Conservation (phyloP, 2,329 filamentous ascomycete genomes). For the Cordyceps fumosorosea region DNA sequence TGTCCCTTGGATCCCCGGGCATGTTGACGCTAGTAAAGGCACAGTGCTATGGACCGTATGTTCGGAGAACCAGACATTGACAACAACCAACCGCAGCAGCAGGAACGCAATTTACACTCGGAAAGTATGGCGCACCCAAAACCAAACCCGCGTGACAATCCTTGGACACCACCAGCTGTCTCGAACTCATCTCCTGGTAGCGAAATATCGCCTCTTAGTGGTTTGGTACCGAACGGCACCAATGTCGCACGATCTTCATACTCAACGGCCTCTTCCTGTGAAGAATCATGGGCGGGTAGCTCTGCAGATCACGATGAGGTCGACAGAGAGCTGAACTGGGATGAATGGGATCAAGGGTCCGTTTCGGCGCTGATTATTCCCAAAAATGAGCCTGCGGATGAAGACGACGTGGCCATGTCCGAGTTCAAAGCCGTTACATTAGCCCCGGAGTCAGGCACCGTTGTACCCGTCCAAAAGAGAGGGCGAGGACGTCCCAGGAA, state of each 20-base stretch:
- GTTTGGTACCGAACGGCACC: constrained; percentile 28
- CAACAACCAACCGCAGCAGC: not conserved
- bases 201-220: constrained; percentile 49
- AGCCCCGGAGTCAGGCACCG: constrained; percentile 18
- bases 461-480: constrained; percentile 40
- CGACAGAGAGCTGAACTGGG: not conserved
- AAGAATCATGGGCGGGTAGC: constrained; percentile 30
- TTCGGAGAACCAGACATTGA: not conserved
- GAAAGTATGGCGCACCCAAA: not conserved
- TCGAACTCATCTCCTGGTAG: constrained; percentile 30
- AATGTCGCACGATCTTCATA: constrained; percentile 13
- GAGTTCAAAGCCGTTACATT: constrained; percentile 40
- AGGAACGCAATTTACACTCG: not conserved
- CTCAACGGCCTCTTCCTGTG: constrained; percentile 41
- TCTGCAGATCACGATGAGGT: constrained; percentile 34
- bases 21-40: constrained; percentile 2
- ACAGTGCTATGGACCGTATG: not conserved
- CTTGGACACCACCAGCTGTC: constrained; percentile 17
- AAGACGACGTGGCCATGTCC: constrained; percentile 43
- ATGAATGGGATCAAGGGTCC: constrained; percentile 38
- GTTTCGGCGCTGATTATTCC: constrained; percentile 42
- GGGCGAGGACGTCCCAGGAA: constrained; percentile 78
- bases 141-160: not conserved
- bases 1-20: not conserved
- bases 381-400: constrained; percentile 52